These are phyloP conservation scores for Lasiodiplodia theobromae DNA, from an alignment of 2,329 filamentous ascomycete genomes.

Conservation along the genomic window DNA sequence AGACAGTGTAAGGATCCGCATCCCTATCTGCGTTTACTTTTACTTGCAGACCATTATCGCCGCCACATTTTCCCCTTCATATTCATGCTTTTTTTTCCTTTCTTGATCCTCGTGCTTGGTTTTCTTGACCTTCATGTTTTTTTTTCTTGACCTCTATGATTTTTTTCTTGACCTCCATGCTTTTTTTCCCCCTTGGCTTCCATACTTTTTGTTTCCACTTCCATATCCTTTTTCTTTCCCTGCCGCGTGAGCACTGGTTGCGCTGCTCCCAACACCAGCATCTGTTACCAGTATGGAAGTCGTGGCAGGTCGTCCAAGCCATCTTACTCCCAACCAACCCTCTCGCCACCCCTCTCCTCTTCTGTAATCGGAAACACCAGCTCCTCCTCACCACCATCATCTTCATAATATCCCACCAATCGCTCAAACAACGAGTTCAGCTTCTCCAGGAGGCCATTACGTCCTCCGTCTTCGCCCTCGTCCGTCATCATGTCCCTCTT, in stretches of 20 bases:
- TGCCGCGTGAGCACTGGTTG: too few species aligned
- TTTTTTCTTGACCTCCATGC: neutral
- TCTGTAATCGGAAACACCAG: slow-evolving; percentile 12
- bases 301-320: too few species aligned
- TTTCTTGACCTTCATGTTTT: neutral
- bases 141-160: neutral
- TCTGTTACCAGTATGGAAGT: too few species aligned
- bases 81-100: neutral
- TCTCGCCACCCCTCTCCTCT: slow-evolving; percentile 9
- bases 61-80: neutral
- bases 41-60: neutral
- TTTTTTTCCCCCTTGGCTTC: neutral
- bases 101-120: neutral
- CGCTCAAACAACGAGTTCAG: neutral
- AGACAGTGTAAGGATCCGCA: too few species aligned
- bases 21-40: too few species aligned
- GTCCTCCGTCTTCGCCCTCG: neutral
- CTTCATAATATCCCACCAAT: neutral
- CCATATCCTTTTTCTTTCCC: too few species aligned
- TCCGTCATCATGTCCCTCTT: neutral
- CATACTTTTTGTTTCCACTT: too few species aligned
- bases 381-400: neutral
- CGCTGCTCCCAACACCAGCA: too few species aligned
- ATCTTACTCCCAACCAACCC: neutral
- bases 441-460: neutral